Evolutionary conservation across 1,284 basidiomycete species (phyloP).

Genomic region (Stereum hirsutum): DNA sequence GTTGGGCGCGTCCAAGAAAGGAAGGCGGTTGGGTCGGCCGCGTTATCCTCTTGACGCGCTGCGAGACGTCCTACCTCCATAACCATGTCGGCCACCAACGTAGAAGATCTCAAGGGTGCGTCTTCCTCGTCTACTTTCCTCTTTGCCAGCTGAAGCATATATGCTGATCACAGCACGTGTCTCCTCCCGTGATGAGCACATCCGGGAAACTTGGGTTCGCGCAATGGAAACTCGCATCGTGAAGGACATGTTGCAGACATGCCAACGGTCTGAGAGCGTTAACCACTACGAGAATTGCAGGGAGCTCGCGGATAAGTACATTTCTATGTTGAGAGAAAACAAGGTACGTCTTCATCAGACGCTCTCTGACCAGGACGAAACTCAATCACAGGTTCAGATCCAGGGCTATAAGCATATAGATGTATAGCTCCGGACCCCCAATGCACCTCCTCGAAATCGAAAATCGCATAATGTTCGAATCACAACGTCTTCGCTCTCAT

Average conservation of each 20-base stretch:
- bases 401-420: constrained; percentile 31
- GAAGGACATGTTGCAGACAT: constrained; percentile 85
- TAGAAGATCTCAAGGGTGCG: no score
- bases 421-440: no score
- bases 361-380: neutral
- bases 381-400: constrained; percentile 7
- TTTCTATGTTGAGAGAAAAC: constrained; percentile 75
- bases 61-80: no score
- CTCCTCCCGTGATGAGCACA: constrained; percentile 63
- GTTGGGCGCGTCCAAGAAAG: no score
- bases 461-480: no score
- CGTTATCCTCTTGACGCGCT: no score
- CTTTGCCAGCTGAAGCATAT: neutral
- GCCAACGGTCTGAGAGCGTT: constrained; percentile 86
- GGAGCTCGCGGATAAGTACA: constrained; percentile 81
- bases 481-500: no score
- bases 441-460: no score
- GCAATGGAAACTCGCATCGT: constrained; percentile 93
- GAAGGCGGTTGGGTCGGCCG: no score
- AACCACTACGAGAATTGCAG: constrained; percentile 89
- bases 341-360: constrained; percentile 49
- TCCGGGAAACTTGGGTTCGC: constrained; percentile 92
- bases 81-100: no score
- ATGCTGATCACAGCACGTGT: constrained; percentile 37
- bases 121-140: neutral